Conservation (phyloP, 495 filamentous ascomycete genomes). For the Aspergillus haitiensis region DNA sequence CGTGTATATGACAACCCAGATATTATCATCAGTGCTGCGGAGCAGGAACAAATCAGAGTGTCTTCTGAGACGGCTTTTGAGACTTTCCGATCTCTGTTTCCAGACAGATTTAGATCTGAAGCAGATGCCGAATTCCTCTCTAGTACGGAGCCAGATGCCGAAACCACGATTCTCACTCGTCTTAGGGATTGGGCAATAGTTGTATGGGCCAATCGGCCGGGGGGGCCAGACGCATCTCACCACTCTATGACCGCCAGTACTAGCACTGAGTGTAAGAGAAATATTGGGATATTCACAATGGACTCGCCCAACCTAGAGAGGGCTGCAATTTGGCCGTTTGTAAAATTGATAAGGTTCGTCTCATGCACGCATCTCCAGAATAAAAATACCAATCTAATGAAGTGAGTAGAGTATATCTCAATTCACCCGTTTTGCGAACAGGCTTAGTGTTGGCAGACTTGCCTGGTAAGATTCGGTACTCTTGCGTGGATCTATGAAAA, state of each 20-base stretch:
- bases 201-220: background rate
- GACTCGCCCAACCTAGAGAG: background rate
- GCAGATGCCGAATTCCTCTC: background rate
- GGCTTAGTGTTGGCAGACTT: conserved; percentile 7
- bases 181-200: conserved; percentile 2
- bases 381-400: background rate
- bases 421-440: background rate
- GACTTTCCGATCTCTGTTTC: conserved; percentile 2
- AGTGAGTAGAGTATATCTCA: conserved; percentile 3
- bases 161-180: background rate
- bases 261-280: background rate
- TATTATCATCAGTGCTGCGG: background rate
- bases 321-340: background rate
- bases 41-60: background rate
- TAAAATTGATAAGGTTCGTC: conserved; percentile 2
- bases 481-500: background rate
- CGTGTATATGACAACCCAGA: background rate
- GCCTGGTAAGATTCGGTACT: conserved; percentile 1
- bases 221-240: background rate
- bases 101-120: background rate
- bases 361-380: background rate
- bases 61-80: background rate
- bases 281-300: background rate
- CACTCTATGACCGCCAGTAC: background rate
- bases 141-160: background rate